phyloP scores from a whole-genome alignment of 2,329 filamentous ascomycete species.

The Endocalyx cinctus region DNA sequence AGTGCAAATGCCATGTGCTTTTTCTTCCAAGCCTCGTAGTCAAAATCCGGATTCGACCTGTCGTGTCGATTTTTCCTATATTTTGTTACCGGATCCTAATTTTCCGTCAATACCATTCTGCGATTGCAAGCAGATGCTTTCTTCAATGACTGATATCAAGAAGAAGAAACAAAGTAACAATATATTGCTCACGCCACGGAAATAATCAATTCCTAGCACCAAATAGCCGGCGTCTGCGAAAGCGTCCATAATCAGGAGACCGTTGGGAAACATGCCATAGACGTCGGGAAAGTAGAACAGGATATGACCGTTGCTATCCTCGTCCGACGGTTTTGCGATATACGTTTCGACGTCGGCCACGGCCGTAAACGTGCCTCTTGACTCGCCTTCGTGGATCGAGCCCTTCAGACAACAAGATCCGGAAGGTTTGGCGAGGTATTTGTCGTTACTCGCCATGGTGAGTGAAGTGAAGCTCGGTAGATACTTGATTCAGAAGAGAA shows the following conservation, averaged over 20 bases:
- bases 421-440: constrained; percentile 17
- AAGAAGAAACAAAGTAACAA: constrained; percentile 1
- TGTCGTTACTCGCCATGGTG: neutral
- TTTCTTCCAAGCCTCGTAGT: constrained; percentile 42
- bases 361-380: constrained; percentile 14
- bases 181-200: constrained; percentile 36
- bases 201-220: constrained; percentile 40
- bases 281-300: constrained; percentile 43
- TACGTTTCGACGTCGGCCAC: constrained; percentile 22
- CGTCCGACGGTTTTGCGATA: constrained; percentile 14
- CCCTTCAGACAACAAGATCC: constrained; percentile 20
- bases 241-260: constrained; percentile 40
- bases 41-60: constrained; percentile 34
- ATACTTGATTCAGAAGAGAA: no score
- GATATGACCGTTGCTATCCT: constrained; percentile 28
- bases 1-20: constrained; percentile 40
- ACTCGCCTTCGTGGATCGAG: constrained; percentile 19
- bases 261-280: constrained; percentile 39
- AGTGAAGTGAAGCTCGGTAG: no score
- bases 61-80: constrained; percentile 29
- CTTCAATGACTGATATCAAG: neutral
- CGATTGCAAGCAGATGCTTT: constrained; percentile 1
- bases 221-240: constrained; percentile 40
- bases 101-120: no score
- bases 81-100: constrained; percentile 40